Conservation (phyloP, 2,329 filamentous ascomycete species). For the Penicillium sp. region DNA sequence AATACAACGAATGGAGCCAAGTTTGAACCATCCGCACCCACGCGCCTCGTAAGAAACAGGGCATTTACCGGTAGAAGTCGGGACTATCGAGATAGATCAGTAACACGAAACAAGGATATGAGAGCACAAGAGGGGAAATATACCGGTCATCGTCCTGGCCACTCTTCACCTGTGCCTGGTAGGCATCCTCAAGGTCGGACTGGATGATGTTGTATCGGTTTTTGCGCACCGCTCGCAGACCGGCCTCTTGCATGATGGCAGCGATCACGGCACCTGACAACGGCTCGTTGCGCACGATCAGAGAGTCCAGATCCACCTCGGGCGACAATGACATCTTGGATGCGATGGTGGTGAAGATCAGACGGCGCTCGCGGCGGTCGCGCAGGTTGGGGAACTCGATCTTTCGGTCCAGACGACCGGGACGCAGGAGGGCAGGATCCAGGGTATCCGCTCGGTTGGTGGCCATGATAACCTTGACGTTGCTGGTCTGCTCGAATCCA, state of each 20-base stretch:
- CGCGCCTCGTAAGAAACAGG: background rate
- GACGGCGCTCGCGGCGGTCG: slow-evolving; percentile 87
- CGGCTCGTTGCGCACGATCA: slow-evolving; percentile 96
- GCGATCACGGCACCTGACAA: slow-evolving; percentile 94
- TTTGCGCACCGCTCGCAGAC: slow-evolving; percentile 89
- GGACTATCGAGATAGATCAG: slow-evolving; percentile 63
- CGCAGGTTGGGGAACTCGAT: slow-evolving; percentile 97
- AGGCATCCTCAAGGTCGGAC: slow-evolving; percentile 92
- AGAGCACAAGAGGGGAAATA: slow-evolving; percentile 19
- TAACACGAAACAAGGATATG: slow-evolving; percentile 28
- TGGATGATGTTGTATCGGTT: slow-evolving; percentile 99
- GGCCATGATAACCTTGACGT: slow-evolving; percentile 99
- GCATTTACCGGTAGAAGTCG: slow-evolving; percentile 74
- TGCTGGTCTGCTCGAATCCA: slow-evolving; percentile 96
- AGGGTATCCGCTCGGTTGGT: slow-evolving; percentile 97
- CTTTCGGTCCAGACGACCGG: slow-evolving; percentile 93
- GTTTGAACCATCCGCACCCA: slow-evolving; percentile 22
- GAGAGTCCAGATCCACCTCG: slow-evolving; percentile 91
- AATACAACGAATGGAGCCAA: slow-evolving; percentile 29
- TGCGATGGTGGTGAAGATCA: slow-evolving; percentile 98
- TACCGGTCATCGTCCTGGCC: slow-evolving; percentile 64
- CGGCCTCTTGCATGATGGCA: slow-evolving; percentile 98
- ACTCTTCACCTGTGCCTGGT: slow-evolving; percentile 93
- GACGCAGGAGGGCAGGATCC: slow-evolving; percentile 89
- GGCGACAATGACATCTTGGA: slow-evolving; percentile 95